Conservation (phyloP, 106 monocot genomes). For the Dioscorea zingiberensis region DNA sequence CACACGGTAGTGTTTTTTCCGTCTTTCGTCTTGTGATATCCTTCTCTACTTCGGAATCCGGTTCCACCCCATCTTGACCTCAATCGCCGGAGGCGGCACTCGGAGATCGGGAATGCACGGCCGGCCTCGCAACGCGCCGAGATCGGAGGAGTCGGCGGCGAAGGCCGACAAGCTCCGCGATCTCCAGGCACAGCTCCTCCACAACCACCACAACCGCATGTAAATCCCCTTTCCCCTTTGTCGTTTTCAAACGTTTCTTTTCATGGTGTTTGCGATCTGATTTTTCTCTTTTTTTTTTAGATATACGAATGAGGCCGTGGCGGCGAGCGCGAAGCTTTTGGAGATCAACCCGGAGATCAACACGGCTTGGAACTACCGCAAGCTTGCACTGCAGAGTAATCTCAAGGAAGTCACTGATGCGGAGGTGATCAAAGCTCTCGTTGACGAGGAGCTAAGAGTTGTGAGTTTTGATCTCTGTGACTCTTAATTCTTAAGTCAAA, state of each 20-base stretch:
- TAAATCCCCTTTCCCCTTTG: conserved; percentile 9
- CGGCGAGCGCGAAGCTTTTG: conserved; percentile 56
- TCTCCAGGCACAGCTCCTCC: conserved; percentile 71
- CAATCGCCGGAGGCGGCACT: not conserved
- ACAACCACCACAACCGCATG: conserved; percentile 73
- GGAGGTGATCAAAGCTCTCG: conserved; percentile 30
- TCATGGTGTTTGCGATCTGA: not conserved
- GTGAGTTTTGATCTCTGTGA: conserved; percentile 27
- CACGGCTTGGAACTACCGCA: conserved; percentile 92
- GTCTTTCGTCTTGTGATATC: too few species aligned
- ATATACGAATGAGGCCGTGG: conserved; percentile 71
- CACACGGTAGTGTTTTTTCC: too few species aligned
- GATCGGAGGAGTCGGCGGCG: conserved; percentile 51
- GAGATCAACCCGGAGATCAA: conserved; percentile 86
- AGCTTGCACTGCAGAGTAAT: conserved; percentile 54
- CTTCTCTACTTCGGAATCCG: too few species aligned
- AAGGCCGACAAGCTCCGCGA: conserved; percentile 66
- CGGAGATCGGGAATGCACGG: conserved; percentile 52
- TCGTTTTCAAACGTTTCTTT: not conserved
- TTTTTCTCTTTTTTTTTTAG: conserved; percentile 22
- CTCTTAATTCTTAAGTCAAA: not conserved
- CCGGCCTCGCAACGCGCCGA: conserved; percentile 51
- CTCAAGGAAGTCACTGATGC: conserved; percentile 26
- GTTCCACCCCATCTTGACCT: not conserved
- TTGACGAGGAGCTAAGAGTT: conserved; percentile 71